Percentiles rank a stretch among this genome's conserved stretches.
These are phyloP conservation scores for Penstemon davidsonii DNA, from an alignment of 257 asterid genomes.

Conservation along the genomic window DNA sequence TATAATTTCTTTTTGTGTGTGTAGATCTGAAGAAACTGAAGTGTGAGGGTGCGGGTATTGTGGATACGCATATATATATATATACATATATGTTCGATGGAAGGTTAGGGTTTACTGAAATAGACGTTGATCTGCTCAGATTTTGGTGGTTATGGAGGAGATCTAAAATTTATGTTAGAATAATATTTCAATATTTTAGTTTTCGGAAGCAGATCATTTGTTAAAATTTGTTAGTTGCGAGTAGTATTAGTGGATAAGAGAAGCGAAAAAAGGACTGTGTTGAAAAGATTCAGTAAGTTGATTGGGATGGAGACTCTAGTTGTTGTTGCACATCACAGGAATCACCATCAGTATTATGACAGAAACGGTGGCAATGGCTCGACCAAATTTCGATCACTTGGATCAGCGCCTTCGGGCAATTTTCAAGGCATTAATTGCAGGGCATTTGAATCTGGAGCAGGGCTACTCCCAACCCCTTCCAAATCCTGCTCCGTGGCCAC, in stretches of 20 bases:
- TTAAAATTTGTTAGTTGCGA: slow-evolving; percentile 18
- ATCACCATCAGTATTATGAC: slow-evolving; percentile 47
- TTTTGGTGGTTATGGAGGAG: slow-evolving; percentile 59
- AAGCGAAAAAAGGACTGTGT: not conserved
- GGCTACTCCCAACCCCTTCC: slow-evolving; percentile 62
- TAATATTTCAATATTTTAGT: not conserved
- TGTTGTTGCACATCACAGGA: slow-evolving; percentile 56
- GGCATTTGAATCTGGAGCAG: slow-evolving; percentile 55
- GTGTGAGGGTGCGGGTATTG: slow-evolving; percentile 35
- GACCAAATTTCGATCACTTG: slow-evolving; percentile 39
- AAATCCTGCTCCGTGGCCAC: slow-evolving; percentile 26
- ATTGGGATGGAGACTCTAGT: slow-evolving; percentile 62
- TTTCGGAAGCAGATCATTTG: not conserved
- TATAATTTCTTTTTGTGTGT: slow-evolving; percentile 20
- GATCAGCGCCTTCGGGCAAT: slow-evolving; percentile 35
- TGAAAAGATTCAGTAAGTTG: slow-evolving; percentile 26
- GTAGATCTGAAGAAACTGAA: slow-evolving; percentile 70
- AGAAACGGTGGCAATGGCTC: slow-evolving; percentile 33
- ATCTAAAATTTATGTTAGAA: slow-evolving; percentile 32
- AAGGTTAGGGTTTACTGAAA: slow-evolving; percentile 32
- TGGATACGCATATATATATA: slow-evolving; percentile 16
- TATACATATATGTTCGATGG: slow-evolving; percentile 32
- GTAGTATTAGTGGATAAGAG: not conserved
- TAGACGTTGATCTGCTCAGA: slow-evolving; percentile 37
- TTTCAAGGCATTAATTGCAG: slow-evolving; percentile 59